A percentile compares a stretch with the other conserved stretches of the same genome.
Conservation (phyloP, 2,329 filamentous ascomycete species). For the Seiridium unicorne region DNA sequence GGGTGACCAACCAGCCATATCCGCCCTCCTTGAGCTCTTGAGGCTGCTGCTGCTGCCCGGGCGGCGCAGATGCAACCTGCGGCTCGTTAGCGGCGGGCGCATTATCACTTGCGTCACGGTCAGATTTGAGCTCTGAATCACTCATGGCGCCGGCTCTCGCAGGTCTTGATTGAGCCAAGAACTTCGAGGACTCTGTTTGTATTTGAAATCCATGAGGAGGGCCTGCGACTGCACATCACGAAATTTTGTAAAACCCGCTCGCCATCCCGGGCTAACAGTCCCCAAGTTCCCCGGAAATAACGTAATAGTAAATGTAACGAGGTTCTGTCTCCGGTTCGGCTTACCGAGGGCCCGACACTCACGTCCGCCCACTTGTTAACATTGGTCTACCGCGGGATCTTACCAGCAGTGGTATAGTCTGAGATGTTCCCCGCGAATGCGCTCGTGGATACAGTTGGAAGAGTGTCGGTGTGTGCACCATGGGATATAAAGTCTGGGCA, state of each 20-base stretch:
- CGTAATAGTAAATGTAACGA: conserved; percentile 3
- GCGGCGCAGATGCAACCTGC: too few species aligned
- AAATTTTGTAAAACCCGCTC: too few species aligned
- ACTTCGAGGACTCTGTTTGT: background rate
- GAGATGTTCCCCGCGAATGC: too few species aligned
- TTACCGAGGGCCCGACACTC: background rate
- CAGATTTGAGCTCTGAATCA: background rate
- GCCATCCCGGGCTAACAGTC: too few species aligned
- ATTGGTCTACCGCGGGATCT: too few species aligned
- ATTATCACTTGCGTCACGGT: background rate
- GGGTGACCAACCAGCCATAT: conserved; percentile 53
- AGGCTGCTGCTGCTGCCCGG: background rate
- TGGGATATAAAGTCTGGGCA: too few species aligned
- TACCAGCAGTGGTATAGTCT: too few species aligned
- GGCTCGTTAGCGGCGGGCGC: background rate
- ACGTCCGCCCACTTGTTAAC: background rate
- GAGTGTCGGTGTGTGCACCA: too few species aligned
- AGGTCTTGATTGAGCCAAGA: background rate
- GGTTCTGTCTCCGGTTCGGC: background rate
- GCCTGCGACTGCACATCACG: background rate
- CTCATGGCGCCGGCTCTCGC: background rate
- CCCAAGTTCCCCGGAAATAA: conserved; percentile 1
- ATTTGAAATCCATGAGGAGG: background rate
- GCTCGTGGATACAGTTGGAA: too few species aligned
- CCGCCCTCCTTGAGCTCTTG: conserved; percentile 48